Evolutionary conservation across 257 asterid species (phyloP).

Genomic region (Penstemon newberryi): DNA sequence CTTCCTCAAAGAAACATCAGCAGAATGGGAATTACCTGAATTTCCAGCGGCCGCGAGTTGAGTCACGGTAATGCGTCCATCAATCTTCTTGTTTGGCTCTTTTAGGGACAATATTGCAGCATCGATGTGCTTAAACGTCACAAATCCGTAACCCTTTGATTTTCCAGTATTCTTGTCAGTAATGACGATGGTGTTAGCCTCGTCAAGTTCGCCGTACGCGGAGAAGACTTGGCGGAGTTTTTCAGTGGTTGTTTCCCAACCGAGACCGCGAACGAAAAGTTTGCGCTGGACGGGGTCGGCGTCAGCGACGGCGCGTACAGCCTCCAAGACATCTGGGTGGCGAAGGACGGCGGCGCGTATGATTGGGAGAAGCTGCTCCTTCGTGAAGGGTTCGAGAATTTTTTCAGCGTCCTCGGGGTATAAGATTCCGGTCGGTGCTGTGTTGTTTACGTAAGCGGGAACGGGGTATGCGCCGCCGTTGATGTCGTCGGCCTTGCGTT

Average conservation of each 20-base stretch:
- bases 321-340: constrained; percentile 73
- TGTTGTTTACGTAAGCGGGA: constrained; percentile 31
- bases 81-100: constrained; percentile 88
- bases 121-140: constrained; percentile 81
- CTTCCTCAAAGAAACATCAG: constrained; percentile 76
- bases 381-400: constrained; percentile 76
- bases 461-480: constrained; percentile 62
- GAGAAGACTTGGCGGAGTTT: constrained; percentile 75
- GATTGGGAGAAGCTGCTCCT: constrained; percentile 73
- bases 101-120: constrained; percentile 74
- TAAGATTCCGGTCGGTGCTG: constrained; percentile 42
- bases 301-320: constrained; percentile 80
- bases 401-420: constrained; percentile 76
- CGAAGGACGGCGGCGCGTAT: constrained; percentile 75
- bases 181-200: constrained; percentile 78
- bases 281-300: constrained; percentile 78
- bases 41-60: constrained; percentile 85
- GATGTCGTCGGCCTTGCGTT: constrained; percentile 77
- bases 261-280: constrained; percentile 93
- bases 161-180: constrained; percentile 78
- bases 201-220: constrained; percentile 74
- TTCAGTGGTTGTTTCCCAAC: constrained; percentile 95
- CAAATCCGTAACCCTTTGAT: constrained; percentile 89
- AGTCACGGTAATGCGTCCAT: constrained; percentile 92
- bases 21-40: constrained; percentile 56